These are phyloP conservation scores for Amylostereum chailletii DNA, from an alignment of 1,284 basidiomycete genomes.

Conservation along the genomic window DNA sequence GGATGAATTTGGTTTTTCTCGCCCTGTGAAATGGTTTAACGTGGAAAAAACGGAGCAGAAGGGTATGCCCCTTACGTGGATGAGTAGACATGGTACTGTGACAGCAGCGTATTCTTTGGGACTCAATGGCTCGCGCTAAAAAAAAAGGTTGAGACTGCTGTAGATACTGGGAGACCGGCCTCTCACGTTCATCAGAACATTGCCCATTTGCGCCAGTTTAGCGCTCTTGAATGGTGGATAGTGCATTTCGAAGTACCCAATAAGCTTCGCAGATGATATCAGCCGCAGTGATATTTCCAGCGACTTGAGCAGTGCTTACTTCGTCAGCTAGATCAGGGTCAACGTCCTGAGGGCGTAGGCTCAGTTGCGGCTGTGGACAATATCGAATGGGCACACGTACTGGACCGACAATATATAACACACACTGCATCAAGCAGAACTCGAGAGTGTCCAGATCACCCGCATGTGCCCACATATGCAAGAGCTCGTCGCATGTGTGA, in stretches of 20 bases:
- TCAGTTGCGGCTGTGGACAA: neutral
- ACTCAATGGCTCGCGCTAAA: slow-evolving; percentile 45
- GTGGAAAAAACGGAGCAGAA: neutral
- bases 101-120: slow-evolving; percentile 39
- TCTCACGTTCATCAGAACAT: slow-evolving; percentile 53
- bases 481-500: slow-evolving; percentile 52
- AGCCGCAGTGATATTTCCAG: neutral
- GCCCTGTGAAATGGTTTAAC: slow-evolving; percentile 30
- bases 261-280: slow-evolving; percentile 33
- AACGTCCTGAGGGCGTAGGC: slow-evolving; percentile 28
- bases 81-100: slow-evolving; percentile 58
- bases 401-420: slow-evolving; percentile 42
- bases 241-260: slow-evolving; percentile 51
- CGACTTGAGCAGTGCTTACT: slow-evolving; percentile 20
- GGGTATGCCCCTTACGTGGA: slow-evolving; percentile 40
- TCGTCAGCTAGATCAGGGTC: slow-evolving; percentile 53
- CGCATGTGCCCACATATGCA: slow-evolving; percentile 55
- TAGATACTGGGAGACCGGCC: neutral
- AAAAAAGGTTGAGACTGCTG: neutral
- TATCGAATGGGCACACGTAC: slow-evolving; percentile 22
- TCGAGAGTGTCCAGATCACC: slow-evolving; percentile 63
- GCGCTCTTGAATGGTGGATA: slow-evolving; percentile 46
- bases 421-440: slow-evolving; percentile 50
- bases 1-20: slow-evolving; percentile 50
- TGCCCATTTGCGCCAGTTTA: slow-evolving; percentile 42